Evolutionary conservation across 2,329 filamentous ascomycete genomes (phyloP), one percentile per base, ranked within the genome.

Genomic region (Claviceps spartinae): DNA sequence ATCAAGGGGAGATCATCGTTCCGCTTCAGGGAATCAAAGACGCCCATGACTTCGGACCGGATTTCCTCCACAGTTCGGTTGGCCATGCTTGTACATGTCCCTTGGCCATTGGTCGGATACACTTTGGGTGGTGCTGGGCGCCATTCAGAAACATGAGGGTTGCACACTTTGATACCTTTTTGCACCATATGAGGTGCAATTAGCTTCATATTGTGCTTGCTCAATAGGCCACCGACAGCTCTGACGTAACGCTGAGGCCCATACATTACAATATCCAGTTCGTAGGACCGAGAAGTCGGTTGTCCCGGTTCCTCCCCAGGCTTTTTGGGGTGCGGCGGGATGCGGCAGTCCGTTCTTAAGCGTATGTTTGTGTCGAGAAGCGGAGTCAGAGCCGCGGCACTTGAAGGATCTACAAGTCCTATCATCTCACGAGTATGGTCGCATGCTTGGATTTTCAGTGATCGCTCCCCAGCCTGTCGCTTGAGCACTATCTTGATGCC

Each of bases 11-110:
- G 71, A 54, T 88, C 81, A 52, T 94, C 85, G 9, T 77, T 82
- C 59, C 83, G 83, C 26, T 83, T 79, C 41, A 96, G 78, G 7
- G 83, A 85, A 68, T 96, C 89, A 61, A 98, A 95, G 63, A 97
- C 87, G 43, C 81, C 82, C 65, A 88, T 79, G 22, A 95, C 85
- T 53, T 95, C 89, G 56, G 81, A 83, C 9, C 85, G 84, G 54
- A 95, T 85, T 67, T 97, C 89, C 60, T 97, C 91, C 0, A 83
- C 82, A 0, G 87, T 91, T 36, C 88, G 79, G 47, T 64, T 67
- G 40, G 68, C 65, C 2, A 68, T 55, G 38, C 58, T 61, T n/a
- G 57, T 54, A 53, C 61, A 54, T 48, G 57, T 60, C 16, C 55
- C 55, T 52, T 64, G 56, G 52, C 60, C 56, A 52, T 60, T 63